Percentiles rank a stretch among this genome's conserved stretches.
Evolutionary conservation across 805 yeast genomes (phyloP).

Genomic region (Myxozyma udenii): DNA sequence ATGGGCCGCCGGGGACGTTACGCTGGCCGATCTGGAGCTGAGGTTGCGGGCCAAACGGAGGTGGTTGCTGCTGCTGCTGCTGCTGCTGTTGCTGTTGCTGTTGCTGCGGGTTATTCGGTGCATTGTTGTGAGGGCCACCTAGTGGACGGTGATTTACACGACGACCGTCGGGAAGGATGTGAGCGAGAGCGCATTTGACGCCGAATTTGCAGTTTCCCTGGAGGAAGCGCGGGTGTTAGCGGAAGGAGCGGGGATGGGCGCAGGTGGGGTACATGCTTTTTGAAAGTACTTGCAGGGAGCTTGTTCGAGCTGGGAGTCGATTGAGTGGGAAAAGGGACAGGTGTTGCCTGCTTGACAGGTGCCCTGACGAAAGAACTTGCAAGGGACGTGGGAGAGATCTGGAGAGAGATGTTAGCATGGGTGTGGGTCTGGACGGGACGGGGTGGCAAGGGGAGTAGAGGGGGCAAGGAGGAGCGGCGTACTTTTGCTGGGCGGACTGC

Average conservation of each 20-base stretch:
- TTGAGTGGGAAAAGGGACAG: slow-evolving; percentile 86
- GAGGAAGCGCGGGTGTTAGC: neutral
- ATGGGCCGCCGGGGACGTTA: slow-evolving; percentile 21
- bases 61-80: slow-evolving; percentile 11
- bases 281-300: slow-evolving; percentile 88
- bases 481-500: slow-evolving; percentile 32
- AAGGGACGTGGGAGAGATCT: slow-evolving; percentile 90
- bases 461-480: neutral
- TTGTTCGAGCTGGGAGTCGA: slow-evolving; percentile 51
- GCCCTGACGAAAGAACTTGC: slow-evolving; percentile 89
- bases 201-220: slow-evolving; percentile 95
- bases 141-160: slow-evolving; percentile 51
- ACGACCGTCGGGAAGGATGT: slow-evolving; percentile 84
- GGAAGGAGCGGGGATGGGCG: neutral
- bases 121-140: too few relatives aligned
- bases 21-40: slow-evolving; percentile 26
- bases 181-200: slow-evolving; percentile 89
- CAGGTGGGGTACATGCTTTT: slow-evolving; percentile 40
- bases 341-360: slow-evolving; percentile 90
- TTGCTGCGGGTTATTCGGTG: neutral
- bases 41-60: slow-evolving; percentile 6
- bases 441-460: neutral
- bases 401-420: slow-evolving; percentile 32
- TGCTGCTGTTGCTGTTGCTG: slow-evolving; percentile 1
- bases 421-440: too few relatives aligned